These are phyloP conservation scores for Boletus sp. DNA, from an alignment of 768 basidiomycete genomes.

Conservation along the genomic window DNA sequence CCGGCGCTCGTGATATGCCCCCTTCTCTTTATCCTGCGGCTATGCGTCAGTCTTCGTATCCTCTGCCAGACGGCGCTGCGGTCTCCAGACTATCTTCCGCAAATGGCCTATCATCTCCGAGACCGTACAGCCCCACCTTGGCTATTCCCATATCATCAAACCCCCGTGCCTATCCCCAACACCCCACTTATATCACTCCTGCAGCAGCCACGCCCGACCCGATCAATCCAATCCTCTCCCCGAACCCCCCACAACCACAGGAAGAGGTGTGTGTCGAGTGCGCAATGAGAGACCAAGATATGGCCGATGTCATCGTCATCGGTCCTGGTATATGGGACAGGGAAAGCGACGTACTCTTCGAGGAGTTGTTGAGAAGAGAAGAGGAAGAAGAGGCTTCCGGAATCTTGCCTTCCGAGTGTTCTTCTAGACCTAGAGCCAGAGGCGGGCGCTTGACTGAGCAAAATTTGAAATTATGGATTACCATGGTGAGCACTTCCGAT, in stretches of 20 bases:
- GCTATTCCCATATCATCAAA: conserved; percentile 58
- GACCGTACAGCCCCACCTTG: conserved; percentile 43
- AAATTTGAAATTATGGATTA: conserved; percentile 78
- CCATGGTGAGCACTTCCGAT: conserved; percentile 51
- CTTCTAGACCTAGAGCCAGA: conserved; percentile 54
- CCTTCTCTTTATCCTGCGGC: conserved; percentile 37
- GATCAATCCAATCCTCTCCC: conserved; percentile 59
- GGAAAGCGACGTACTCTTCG: conserved; percentile 77
- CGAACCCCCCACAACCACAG: conserved; percentile 48
- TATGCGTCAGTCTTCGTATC: conserved; percentile 48
- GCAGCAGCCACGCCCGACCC: conserved; percentile 46
- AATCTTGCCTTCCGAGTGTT: conserved; percentile 46
- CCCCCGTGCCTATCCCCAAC: conserved; percentile 65
- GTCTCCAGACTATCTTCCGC: conserved; percentile 41
- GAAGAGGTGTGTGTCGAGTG: conserved; percentile 96
- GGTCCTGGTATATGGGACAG: conserved; percentile 88
- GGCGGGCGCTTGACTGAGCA: conserved; percentile 72
- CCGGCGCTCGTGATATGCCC: conserved; percentile 25
- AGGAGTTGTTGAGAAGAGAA: conserved; percentile 74
- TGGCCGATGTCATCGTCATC: conserved; percentile 91
- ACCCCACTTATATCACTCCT: conserved; percentile 73
- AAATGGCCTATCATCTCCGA: conserved; percentile 57
- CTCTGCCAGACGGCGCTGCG: conserved; percentile 33
- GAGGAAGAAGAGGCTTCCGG: conserved; percentile 61
- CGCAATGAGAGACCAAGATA: conserved; percentile 97